phyloP scores from a whole-genome alignment of 2,329 filamentous ascomycete genomes.

The Xylariaceae sp. region DNA sequence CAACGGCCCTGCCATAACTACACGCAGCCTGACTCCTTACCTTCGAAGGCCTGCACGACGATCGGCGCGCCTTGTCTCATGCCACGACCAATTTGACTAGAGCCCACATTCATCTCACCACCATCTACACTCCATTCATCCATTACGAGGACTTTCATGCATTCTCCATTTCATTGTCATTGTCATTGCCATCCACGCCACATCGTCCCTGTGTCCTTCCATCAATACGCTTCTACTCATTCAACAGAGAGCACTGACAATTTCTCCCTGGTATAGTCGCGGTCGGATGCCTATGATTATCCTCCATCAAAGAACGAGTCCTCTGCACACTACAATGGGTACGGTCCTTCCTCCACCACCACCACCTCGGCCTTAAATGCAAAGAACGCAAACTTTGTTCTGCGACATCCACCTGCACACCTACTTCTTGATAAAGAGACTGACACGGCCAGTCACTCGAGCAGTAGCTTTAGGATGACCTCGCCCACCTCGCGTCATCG shows the following conservation, averaged over 20 bases:
- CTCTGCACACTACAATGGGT: conserved; percentile 16
- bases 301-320: conserved; percentile 26
- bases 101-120: too few relatives aligned
- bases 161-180: too few relatives aligned
- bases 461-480: conserved; percentile 30
- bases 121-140: too few relatives aligned
- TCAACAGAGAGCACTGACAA: conserved; percentile 8
- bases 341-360: conserved; percentile 37
- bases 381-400: conserved; percentile 28
- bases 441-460: conserved; percentile 29
- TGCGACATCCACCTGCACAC: conserved; percentile 32
- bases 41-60: too few relatives aligned
- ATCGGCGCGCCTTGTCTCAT: too few relatives aligned
- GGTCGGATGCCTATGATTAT: conserved; percentile 43
- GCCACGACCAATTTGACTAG: too few relatives aligned
- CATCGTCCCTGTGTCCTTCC: background rate
- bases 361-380: conserved; percentile 30
- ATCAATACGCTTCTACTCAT: background rate
- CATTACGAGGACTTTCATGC: too few relatives aligned
- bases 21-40: too few relatives aligned
- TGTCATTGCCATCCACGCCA: background rate
- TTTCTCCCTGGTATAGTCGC: conserved; percentile 24
- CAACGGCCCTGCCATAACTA: too few relatives aligned
- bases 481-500: conserved; percentile 32
- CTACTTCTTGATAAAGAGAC: conserved; percentile 35